Conservation (phyloP, 345 rosid genomes). For the Adansonia digitata region DNA sequence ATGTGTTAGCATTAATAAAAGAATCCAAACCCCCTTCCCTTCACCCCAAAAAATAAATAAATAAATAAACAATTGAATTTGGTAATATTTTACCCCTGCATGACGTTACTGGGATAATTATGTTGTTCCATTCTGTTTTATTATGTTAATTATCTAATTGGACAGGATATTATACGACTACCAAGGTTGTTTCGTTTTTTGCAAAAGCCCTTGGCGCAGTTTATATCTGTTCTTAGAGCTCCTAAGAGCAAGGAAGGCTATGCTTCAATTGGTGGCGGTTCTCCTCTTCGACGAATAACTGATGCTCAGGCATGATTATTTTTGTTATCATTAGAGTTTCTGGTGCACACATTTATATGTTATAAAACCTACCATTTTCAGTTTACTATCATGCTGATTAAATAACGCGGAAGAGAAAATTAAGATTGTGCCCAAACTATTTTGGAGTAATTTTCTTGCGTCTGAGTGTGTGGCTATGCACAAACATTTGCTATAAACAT, state of each 20-base stretch:
- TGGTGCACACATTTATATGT: not conserved
- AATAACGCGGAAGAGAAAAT: not conserved
- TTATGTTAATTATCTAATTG: not conserved
- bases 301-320: conserved; percentile 67
- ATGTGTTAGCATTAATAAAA: not conserved
- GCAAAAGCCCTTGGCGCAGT: conserved; percentile 93
- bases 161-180: conserved; percentile 85
- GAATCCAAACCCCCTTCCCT: too few relatives aligned
- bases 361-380: not conserved
- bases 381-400: not conserved
- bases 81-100: not conserved
- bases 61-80: too few relatives aligned
- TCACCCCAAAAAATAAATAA: not conserved
- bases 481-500: not conserved
- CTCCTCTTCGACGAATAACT: conserved; percentile 87
- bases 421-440: not conserved
- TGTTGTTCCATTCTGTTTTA: not conserved
- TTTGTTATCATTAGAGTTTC: conserved; percentile 1
- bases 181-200: conserved; percentile 85
- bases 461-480: not conserved
- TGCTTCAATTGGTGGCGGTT: conserved; percentile 96
- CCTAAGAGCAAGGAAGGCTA: conserved; percentile 99
- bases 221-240: conserved; percentile 80
- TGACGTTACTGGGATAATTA: not conserved
- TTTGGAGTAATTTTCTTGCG: not conserved